Base-by-base conservation (phyloP, 129 eudicot genomes). In the Helichrysum umbraculigerum region DNA sequence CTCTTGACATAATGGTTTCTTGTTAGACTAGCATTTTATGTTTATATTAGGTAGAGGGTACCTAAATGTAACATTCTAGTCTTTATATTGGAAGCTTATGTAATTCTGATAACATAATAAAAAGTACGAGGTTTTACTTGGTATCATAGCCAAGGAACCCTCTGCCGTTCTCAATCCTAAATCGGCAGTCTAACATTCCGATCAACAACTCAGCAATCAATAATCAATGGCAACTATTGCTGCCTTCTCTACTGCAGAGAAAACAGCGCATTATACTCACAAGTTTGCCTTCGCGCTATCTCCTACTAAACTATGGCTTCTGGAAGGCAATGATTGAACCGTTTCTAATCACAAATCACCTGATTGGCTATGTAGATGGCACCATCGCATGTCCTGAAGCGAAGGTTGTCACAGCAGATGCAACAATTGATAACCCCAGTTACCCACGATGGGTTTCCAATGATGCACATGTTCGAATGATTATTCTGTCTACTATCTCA, bases 181-280 rank as follows among this genome's bases (percentile, higher is more conserved):
- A 3, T n/a, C 5, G 8, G 17, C 22, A 25, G 4, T 50, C 61
- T 17, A 54, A 54, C 2, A 8, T 14, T 44, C 16, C 16, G 15
- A 4, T 44, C 52, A 44, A 3, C 12, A 44, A 44, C 28, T 1
- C 28, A 25, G 4, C 12, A 56, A 56, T 15, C 22, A 1, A 4
- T 4, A 3, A 56, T n/a, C 3, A 7, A 56, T 56, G 62, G 62
- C 62, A 0, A 4, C 62, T 56, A 56, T 56, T 56, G 62, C 11
- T 56, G 62, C 62, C 62, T 56, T 56, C 19, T n/a, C 62, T 56
- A 28, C 62, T 56, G 62, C 62, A 56, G 62, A 56, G n/a, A 56
- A 56, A 56, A 56, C 28, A 56, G 8, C 62, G 10, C 62, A 56
- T 0, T n/a, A 56, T 0, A 19, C 25, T 1, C 62, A 56, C 25